These are phyloP conservation scores for Rhizopogon vesiculosus DNA, from an alignment of 768 basidiomycete species.

Conservation along the genomic window DNA sequence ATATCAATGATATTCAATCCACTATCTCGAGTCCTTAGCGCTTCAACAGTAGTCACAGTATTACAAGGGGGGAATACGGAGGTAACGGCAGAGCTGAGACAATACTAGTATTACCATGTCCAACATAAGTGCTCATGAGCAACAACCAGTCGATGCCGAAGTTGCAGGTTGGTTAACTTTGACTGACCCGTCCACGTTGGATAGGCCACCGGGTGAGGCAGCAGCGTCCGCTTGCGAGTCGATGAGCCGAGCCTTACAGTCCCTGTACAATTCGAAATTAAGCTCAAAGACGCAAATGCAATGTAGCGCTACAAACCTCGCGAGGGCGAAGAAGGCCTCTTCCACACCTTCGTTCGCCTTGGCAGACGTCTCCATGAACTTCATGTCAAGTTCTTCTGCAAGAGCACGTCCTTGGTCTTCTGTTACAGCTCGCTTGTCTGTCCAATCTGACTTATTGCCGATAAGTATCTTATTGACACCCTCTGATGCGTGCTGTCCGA, in stretches of 20 bases:
- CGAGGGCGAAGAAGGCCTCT: constrained; percentile 96
- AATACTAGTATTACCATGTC: neutral
- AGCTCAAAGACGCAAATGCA: neutral
- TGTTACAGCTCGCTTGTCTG: constrained; percentile 89
- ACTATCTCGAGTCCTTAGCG: too few species aligned
- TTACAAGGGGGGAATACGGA: constrained; percentile 3
- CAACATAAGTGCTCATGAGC: constrained; percentile 32
- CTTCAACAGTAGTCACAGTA: neutral
- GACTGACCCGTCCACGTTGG: constrained; percentile 52
- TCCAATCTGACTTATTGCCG: constrained; percentile 99
- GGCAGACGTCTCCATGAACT: constrained; percentile 96
- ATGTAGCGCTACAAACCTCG: constrained; percentile 56
- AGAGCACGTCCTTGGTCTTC: constrained; percentile 90
- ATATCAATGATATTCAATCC: too few species aligned
- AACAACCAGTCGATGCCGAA: constrained; percentile 46
- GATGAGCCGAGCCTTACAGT: constrained; percentile 96
- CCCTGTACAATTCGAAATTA: constrained; percentile 41
- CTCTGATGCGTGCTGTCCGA: constrained; percentile 98
- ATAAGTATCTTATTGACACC: constrained; percentile 99
- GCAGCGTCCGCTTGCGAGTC: constrained; percentile 79
- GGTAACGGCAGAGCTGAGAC: neutral
- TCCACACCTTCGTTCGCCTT: constrained; percentile 98
- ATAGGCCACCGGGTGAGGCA: constrained; percentile 30
- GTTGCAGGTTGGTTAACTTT: constrained; percentile 58
- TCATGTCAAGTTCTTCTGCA: constrained; percentile 90